phyloP scores from a whole-genome alignment of 2,329 filamentous ascomycete genomes.

The Sporothrix brunneoviolacea region DNA sequence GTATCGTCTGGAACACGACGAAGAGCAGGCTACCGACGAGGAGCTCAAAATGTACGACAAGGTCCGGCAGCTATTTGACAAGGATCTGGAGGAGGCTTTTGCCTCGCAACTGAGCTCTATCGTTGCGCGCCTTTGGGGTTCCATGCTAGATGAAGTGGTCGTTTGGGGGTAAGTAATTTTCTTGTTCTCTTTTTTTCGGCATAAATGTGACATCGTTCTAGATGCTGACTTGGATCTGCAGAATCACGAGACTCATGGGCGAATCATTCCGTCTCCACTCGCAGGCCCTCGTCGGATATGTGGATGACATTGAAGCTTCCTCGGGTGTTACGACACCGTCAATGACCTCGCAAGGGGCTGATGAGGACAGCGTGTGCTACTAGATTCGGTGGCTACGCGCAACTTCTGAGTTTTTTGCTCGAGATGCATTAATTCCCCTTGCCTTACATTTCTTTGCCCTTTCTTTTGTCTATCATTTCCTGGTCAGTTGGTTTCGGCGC shows the following conservation, averaged over 20 bases:
- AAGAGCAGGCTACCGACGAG: slow-evolving; percentile 79
- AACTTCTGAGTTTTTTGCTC: background rate
- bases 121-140: slow-evolving; percentile 91
- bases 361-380: slow-evolving; percentile 63
- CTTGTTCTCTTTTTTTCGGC: background rate
- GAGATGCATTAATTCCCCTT: slow-evolving; percentile 29
- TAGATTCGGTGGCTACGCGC: too few relatives aligned
- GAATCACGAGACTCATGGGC: slow-evolving; percentile 91
- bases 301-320: slow-evolving; percentile 70
- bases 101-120: slow-evolving; percentile 86
- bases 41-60: slow-evolving; percentile 89
- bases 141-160: slow-evolving; percentile 96
- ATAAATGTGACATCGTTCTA: too few relatives aligned
- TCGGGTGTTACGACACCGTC: slow-evolving; percentile 64
- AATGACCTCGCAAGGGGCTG: slow-evolving; percentile 64
- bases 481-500: slow-evolving; percentile 17
- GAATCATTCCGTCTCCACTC: slow-evolving; percentile 97
- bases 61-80: slow-evolving; percentile 81
- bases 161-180: slow-evolving; percentile 85
- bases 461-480: slow-evolving; percentile 16
- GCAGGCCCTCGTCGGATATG: slow-evolving; percentile 88
- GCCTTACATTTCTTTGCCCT: slow-evolving; percentile 25
- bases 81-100: slow-evolving; percentile 77
- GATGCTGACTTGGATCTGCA: too few relatives aligned
- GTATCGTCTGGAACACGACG: slow-evolving; percentile 98